phyloP scores from a whole-genome alignment of 2,329 filamentous ascomycete species.

The Lecanicillium sp. region DNA sequence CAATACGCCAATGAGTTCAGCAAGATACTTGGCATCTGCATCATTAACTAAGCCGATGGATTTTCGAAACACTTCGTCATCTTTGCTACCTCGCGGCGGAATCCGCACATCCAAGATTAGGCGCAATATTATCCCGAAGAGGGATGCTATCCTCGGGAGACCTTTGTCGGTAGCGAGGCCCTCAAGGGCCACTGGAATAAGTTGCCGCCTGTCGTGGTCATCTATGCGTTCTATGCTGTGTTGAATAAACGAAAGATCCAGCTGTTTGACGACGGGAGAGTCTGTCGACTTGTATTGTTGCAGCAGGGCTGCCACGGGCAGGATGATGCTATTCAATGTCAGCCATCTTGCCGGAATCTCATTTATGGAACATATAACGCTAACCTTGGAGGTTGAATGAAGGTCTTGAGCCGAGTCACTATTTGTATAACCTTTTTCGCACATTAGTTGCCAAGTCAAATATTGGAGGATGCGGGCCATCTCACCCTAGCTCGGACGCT shows the following conservation, averaged over 20 bases:
- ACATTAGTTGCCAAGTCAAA: neutral
- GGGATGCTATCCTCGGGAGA: conserved; percentile 35
- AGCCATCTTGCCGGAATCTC: too few relatives aligned
- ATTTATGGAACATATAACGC: too few relatives aligned
- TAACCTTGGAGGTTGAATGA: conserved; percentile 44
- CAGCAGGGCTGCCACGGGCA: conserved; percentile 77
- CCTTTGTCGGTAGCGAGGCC: conserved; percentile 24
- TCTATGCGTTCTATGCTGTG: conserved; percentile 57
- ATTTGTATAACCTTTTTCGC: conserved; percentile 38
- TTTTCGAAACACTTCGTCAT: conserved; percentile 62
- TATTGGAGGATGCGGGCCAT: neutral
- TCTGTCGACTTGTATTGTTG: conserved; percentile 79
- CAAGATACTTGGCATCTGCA: conserved; percentile 66
- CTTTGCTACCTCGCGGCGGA: conserved; percentile 68
- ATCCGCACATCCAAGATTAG: conserved; percentile 64
- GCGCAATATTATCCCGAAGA: conserved; percentile 79
- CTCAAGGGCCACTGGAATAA: conserved; percentile 51
- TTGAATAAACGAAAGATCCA: conserved; percentile 84
- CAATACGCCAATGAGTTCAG: conserved; percentile 69
- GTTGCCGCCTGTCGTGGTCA: conserved; percentile 55
- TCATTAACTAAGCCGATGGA: conserved; percentile 57
- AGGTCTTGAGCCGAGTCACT: conserved; percentile 44
- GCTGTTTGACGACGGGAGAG: conserved; percentile 71
- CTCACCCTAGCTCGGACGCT: conserved; percentile 70
- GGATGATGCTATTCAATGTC: conserved; percentile 46